Evolutionary conservation across 1,139 yeast species (phyloP).

Genomic region (Hanseniaspora sp.): DNA sequence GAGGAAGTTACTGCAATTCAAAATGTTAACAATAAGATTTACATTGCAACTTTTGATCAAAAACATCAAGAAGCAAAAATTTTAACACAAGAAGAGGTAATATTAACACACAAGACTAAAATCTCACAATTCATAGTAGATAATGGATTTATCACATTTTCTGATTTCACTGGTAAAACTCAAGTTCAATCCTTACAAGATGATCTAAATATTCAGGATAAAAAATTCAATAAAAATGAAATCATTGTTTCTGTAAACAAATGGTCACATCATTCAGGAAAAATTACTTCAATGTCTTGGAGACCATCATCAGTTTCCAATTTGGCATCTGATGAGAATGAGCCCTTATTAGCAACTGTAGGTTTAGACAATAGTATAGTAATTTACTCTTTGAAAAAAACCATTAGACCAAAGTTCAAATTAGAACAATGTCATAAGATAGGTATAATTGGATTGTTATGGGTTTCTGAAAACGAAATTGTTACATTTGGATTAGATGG

Average conservation of each 20-base stretch:
- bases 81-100: slow-evolving; percentile 36
- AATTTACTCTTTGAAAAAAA: slow-evolving; percentile 66
- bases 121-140: slow-evolving; percentile 39
- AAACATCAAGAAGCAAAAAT: slow-evolving; percentile 32
- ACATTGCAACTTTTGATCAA: slow-evolving; percentile 6
- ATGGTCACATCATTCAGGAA: slow-evolving; percentile 92
- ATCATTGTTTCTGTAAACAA: slow-evolving; percentile 50
- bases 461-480: slow-evolving; percentile 44
- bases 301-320: slow-evolving; percentile 19
- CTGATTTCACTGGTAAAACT: slow-evolving; percentile 43
- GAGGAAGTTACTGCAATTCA: slow-evolving; percentile 1
- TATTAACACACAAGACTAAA: slow-evolving; percentile 21
- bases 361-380: slow-evolving; percentile 75
- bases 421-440: slow-evolving; percentile 74
- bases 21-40: neutral
- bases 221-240: slow-evolving; percentile 57
- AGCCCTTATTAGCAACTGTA: slow-evolving; percentile 62
- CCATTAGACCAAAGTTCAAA: slow-evolving; percentile 60
- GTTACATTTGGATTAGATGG: slow-evolving; percentile 77
- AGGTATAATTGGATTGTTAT: slow-evolving; percentile 65
- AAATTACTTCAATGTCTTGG: slow-evolving; percentile 71
- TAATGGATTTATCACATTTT: slow-evolving; percentile 43
- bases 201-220: slow-evolving; percentile 79
- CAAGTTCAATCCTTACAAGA: slow-evolving; percentile 57
- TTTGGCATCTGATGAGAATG: slow-evolving; percentile 39